Percentiles rank a stretch among this genome's conserved stretches.
phyloP scores from a whole-genome alignment of 78 protist genomes.

The Carpediemonas membranifera region DNA sequence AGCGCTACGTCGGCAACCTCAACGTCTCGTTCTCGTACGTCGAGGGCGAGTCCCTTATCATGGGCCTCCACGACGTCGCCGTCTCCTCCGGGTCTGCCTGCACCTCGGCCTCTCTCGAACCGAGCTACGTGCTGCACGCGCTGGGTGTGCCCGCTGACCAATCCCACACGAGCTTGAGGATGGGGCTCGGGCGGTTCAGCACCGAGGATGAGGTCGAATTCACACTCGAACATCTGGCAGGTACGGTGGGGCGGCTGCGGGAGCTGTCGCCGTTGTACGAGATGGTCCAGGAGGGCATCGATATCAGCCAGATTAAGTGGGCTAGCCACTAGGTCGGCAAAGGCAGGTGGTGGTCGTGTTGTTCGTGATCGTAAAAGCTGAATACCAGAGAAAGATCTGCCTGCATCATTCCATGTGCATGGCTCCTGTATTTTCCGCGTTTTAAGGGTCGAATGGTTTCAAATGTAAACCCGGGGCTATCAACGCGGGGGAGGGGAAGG shows the following conservation, averaged over 20 bases:
- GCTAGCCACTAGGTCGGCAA: too few relatives aligned
- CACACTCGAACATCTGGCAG: slow-evolving; percentile 14
- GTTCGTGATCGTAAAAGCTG: too few relatives aligned
- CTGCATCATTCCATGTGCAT: too few relatives aligned
- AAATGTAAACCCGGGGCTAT: too few relatives aligned
- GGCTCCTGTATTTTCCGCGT: too few relatives aligned
- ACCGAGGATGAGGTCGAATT: slow-evolving; percentile 62
- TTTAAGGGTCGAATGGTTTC: too few relatives aligned
- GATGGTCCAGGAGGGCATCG: slow-evolving; percentile 77
- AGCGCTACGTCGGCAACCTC: slow-evolving; percentile 69
- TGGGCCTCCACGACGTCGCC: slow-evolving; percentile 81
- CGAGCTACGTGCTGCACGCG: slow-evolving; percentile 87
- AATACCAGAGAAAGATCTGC: too few relatives aligned
- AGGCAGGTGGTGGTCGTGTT: too few relatives aligned
- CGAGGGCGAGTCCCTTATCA: slow-evolving; percentile 88
- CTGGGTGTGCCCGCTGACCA: slow-evolving; percentile 53
- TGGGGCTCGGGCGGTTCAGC: slow-evolving; percentile 83
- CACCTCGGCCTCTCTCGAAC: slow-evolving; percentile 50
- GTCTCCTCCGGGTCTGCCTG: slow-evolving; percentile 33
- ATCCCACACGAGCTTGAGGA: slow-evolving; percentile 74
- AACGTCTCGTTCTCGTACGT: slow-evolving; percentile 88
- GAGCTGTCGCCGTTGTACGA: slow-evolving; percentile 91
- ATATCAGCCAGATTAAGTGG: slow-evolving; percentile 60
- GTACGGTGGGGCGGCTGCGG: slow-evolving; percentile 57
- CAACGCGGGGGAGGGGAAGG: too few relatives aligned